Conservation (phyloP, 495 filamentous ascomycete species). For the Zalerion maritima region DNA sequence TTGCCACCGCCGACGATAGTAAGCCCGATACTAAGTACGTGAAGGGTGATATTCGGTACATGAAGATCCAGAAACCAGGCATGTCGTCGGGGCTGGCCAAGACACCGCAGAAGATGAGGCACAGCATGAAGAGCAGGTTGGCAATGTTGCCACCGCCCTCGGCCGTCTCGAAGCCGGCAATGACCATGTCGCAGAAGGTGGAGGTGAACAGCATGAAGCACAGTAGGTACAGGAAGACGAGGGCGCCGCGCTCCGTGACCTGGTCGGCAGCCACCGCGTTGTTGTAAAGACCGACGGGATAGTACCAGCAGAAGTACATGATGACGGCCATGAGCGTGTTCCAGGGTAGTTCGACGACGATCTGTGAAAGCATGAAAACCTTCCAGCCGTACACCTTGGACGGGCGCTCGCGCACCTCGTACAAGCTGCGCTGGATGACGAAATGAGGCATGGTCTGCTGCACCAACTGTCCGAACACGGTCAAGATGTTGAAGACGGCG, state of each 20-base stretch:
- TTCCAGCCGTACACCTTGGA: conserved; percentile 74
- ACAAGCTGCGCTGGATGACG: conserved; percentile 59
- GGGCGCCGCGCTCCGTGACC: conserved; percentile 42
- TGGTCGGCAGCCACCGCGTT: conserved; percentile 48
- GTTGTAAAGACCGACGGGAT: conserved; percentile 59
- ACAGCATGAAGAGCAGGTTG: conserved; percentile 51
- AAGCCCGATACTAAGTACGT: conserved; percentile 55
- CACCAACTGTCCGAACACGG: conserved; percentile 58
- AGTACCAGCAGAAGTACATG: conserved; percentile 66
- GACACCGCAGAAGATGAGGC: conserved; percentile 61
- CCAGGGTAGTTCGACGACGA: conserved; percentile 64
- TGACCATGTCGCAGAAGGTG: conserved; percentile 54
- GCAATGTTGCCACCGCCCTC: conserved; percentile 53
- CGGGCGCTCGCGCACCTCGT: conserved; percentile 74
- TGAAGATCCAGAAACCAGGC: conserved; percentile 73
- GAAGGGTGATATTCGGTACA: conserved; percentile 66
- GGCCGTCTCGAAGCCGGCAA: conserved; percentile 50
- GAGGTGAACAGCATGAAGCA: conserved; percentile 56
- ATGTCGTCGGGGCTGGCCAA: conserved; percentile 46
- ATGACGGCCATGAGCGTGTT: conserved; percentile 54
- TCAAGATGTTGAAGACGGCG: conserved; percentile 68
- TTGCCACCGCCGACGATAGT: conserved; percentile 46
- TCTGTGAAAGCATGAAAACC: conserved; percentile 67
- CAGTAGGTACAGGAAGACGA: conserved; percentile 52
- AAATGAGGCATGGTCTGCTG: conserved; percentile 83